Evolutionary conservation across 139 green algal species (phyloP), one percentile per base, ranked within the genome.

Genomic region (Volvox africanus): DNA sequence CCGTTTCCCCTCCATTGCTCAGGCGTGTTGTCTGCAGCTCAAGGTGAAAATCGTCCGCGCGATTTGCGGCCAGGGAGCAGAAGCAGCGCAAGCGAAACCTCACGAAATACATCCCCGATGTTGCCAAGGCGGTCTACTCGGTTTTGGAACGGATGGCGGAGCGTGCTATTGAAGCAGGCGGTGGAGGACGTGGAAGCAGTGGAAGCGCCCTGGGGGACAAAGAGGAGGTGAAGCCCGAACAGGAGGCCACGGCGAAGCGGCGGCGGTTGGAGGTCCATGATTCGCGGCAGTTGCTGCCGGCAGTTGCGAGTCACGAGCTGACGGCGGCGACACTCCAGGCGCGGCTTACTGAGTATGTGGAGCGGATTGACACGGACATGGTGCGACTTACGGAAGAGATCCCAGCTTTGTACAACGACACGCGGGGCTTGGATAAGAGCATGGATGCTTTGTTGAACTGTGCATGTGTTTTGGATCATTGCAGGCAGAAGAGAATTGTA

Each of bases 41-140:
- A 92, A 92, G 88, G 88, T 94, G 21, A 99, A 99, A 93, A 98
- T 99, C 73, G 80, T 93, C 6, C 92, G 93, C 61, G 91, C 95
- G 80, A 93, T 97, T n/a, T 80, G 98, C 98, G 16, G 95, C 95
- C 0, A 86, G 94, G 18, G 97, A 99, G 94, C 96, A 99, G 92
- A 92, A 96, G 91, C 94, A 96, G 92, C 93, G 98, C 69, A 99
- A 98, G 92, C 95, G 95, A 69, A 99, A 98, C 89, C 92, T 99
- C 17, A 95, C 93, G 32, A 98, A 97, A 91, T 99, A 99, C 93
- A 98, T 99, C 65, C 98, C 98, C 37, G 96, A 99, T 83, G 97
- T 96, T 5, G 93, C 94, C 61, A 90, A 91, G 67, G 93, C 96
- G 32, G 26, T 90, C 3, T 85, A 44, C 86, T 84, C 86, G 24